Evolutionary conservation across 2,329 filamentous ascomycete genomes (phyloP).

Genomic region (Trichoderma sp.): DNA sequence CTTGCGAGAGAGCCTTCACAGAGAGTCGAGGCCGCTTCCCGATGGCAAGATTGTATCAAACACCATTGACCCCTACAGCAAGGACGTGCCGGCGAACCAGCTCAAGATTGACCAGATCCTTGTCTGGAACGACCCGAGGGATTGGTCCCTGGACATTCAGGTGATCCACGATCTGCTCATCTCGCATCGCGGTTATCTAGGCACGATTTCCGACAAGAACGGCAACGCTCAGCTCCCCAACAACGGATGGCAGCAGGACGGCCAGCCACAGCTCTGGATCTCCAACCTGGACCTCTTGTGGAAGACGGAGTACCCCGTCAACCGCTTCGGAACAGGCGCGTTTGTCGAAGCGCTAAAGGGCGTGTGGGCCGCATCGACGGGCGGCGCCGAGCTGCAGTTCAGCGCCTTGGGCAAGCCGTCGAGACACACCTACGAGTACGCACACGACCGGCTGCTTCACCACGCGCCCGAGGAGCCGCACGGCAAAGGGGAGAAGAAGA

Average conservation of each 20-base stretch:
- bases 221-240: conserved; percentile 65
- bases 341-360: conserved; percentile 82
- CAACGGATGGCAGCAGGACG: conserved; percentile 77
- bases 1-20: conserved; percentile 35
- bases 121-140: conserved; percentile 92
- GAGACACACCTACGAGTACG: conserved; percentile 76
- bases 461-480: conserved; percentile 29
- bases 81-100: conserved; percentile 40
- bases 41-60: conserved; percentile 37
- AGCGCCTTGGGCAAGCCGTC: conserved; percentile 83
- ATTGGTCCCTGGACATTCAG: conserved; percentile 91
- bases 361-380: conserved; percentile 73
- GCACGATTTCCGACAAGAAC: conserved; percentile 76
- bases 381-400: conserved; percentile 60
- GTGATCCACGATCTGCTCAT: conserved; percentile 81
- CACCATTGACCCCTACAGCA: conserved; percentile 37
- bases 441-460: conserved; percentile 69
- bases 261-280: conserved; percentile 80
- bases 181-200: conserved; percentile 75
- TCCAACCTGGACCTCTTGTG: conserved; percentile 90
- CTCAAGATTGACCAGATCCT: conserved; percentile 88
- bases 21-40: conserved; percentile 33
- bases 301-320: conserved; percentile 81
- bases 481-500: conserved; percentile 45
- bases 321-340: conserved; percentile 87